A percentile compares a stretch with the other conserved stretches of the same genome.
These are phyloP conservation scores for Kazachstania psychrophila DNA, from an alignment of 805 yeast species.

Conservation along the genomic window DNA sequence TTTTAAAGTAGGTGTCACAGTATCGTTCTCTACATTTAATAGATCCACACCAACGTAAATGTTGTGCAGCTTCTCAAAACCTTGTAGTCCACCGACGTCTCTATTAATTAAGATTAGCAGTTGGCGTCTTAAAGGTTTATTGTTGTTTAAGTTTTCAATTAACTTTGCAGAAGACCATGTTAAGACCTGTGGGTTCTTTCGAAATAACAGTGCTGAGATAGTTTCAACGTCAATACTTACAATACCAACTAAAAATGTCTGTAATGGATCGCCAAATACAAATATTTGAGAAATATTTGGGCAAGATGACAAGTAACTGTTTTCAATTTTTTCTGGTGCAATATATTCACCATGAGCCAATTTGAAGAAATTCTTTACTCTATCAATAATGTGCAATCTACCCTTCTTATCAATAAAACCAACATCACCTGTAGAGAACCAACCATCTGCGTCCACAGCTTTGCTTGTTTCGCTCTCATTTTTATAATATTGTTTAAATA, in stretches of 20 bases:
- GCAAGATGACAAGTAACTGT: conserved; percentile 45
- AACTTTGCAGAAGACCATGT: conserved; percentile 25
- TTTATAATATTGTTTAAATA: conserved; percentile 48
- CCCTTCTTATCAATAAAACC: conserved; percentile 45
- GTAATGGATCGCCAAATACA: conserved; percentile 55
- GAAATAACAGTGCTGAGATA: conserved; percentile 27
- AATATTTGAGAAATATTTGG: conserved; percentile 46
- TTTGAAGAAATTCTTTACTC: conserved; percentile 74
- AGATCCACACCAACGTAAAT: conserved; percentile 47
- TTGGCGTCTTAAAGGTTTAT: conserved; percentile 11
- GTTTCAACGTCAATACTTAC: conserved; percentile 50
- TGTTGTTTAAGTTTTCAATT: conserved; percentile 14
- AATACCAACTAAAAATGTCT: conserved; percentile 49
- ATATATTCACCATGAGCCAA: conserved; percentile 58
- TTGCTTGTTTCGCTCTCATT: conserved; percentile 45
- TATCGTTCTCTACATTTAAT: conserved; percentile 49
- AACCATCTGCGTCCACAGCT: conserved; percentile 47
- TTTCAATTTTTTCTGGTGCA: conserved; percentile 70
- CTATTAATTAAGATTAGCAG: conserved; percentile 17
- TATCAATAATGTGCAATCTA: conserved; percentile 52
- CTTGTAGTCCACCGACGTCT: conserved; percentile 36
- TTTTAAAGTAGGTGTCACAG: conserved; percentile 60
- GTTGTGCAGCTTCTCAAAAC: conserved; percentile 57
- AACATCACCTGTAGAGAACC: conserved; percentile 64
- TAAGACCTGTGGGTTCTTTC: conserved; percentile 27